These are phyloP conservation scores for Russula sp. DNA, from an alignment of 768 basidiomycete genomes.

Conservation along the genomic window DNA sequence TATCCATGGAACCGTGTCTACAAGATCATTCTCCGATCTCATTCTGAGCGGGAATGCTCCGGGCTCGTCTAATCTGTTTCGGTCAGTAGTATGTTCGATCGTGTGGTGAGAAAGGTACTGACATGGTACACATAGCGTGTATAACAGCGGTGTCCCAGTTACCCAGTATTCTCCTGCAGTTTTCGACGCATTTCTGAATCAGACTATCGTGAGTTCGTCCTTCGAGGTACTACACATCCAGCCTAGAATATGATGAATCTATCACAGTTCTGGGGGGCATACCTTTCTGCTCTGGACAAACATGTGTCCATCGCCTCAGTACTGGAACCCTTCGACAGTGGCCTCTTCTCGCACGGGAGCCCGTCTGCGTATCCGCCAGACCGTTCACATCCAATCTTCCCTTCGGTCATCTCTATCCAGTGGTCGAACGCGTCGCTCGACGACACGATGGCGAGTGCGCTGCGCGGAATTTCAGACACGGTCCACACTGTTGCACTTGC, in stretches of 20 bases:
- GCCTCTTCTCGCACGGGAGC: constrained; percentile 8
- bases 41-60: not conserved
- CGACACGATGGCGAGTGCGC: constrained; percentile 34
- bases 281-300: not conserved
- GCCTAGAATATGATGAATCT: not conserved
- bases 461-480: constrained; percentile 16
- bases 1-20: not conserved
- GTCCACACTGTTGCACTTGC: not conserved
- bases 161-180: not conserved
- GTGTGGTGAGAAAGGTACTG: not conserved
- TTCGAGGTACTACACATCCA: not conserved
- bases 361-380: constrained; percentile 12
- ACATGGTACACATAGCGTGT: not conserved
- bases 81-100: not conserved
- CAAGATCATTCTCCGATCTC: constrained; percentile 1
- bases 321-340: not conserved
- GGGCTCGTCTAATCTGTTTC: not conserved
- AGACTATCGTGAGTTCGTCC: not conserved
- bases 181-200: not conserved
- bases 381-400: constrained; percentile 5
- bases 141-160: not conserved
- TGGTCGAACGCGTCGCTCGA: constrained; percentile 29
- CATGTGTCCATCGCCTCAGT: not conserved
- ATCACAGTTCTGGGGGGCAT: not conserved
- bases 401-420: not conserved